These are phyloP conservation scores for Haberlea rhodopensis DNA, from an alignment of 257 asterid genomes.

Conservation along the genomic window DNA sequence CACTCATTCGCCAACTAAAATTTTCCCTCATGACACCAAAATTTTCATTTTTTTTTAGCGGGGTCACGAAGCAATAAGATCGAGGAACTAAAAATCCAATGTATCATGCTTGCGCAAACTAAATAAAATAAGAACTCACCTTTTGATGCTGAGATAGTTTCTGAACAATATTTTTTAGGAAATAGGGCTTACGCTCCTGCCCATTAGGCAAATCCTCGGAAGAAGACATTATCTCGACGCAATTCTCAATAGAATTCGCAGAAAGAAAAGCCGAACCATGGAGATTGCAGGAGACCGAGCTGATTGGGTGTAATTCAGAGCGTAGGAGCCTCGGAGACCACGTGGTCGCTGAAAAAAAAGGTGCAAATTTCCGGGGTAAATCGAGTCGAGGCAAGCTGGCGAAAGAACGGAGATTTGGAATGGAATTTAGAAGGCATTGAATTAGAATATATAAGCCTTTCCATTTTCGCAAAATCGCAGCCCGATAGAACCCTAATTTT, in stretches of 20 bases:
- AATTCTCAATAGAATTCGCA: too few relatives aligned
- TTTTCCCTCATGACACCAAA: neutral
- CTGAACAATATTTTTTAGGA: too few relatives aligned
- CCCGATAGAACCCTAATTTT: neutral
- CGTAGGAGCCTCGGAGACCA: neutral
- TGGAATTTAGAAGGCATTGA: neutral
- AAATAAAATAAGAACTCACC: neutral
- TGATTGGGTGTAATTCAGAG: neutral
- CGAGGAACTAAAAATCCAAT: neutral
- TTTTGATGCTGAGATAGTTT: neutral
- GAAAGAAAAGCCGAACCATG: neutral
- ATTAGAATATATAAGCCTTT: neutral
- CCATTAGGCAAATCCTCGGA: neutral
- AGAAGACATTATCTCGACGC: neutral
- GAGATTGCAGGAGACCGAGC: slow-evolving; percentile 10
- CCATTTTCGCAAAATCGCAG: neutral
- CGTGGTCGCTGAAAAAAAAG: neutral
- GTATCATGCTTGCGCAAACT: neutral
- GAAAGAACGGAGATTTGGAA: neutral
- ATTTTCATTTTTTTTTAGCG: neutral
- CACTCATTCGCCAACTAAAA: too few relatives aligned
- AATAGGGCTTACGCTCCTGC: neutral
- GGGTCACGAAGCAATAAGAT: neutral
- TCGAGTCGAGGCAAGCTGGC: neutral
- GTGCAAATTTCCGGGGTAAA: neutral